Base-by-base conservation (phyloP, 148 eudicot species). In the Cornus suecica region DNA sequence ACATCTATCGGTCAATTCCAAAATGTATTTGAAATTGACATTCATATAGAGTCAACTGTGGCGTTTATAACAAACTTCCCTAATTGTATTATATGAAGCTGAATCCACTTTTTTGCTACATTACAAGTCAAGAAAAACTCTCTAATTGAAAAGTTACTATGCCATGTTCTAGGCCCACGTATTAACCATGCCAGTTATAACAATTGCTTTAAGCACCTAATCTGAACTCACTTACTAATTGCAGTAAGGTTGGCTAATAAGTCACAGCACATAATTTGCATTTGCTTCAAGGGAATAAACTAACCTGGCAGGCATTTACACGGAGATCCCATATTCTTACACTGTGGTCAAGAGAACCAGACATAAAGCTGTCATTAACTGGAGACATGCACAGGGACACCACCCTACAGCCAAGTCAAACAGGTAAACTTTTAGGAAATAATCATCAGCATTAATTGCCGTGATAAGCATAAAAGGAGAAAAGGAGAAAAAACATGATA, bases 311-410 rank as follows among this genome's bases (percentile, higher is more conserved):
- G 71, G 94, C 90, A 86, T 95, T 95, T 26, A 95, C 99, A 66
- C 99, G 93, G 74, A 95, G 89, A 85, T 95, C 99, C 99, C 99
- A 95, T 76, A 95, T 95, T 62, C 99, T 88, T 74, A 95, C 97
- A 79, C 84, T 91, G 37, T 95, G 99, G 83, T 95, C 99, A 79
- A 95, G 84, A 60, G 99, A 95, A 71, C 93, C 99, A 72, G 97
- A 92, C 99, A 95, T 92, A 82, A 95, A 95, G 88, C 97, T 88
- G 81, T 95, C 99, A 76, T 95, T 91, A 71, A 91, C 84, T 58
- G 99, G 99, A 75, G 97, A 95, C 96, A 93, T 95, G 86, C 97
- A 92, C 75, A 95, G 86, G 66, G 99, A 95, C 69, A 95, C 98
- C 72, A 95, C 86, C 82, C 99, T 95, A 83, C 81, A 88, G 31